Base-by-base conservation (phyloP, 2,329 filamentous ascomycete genomes). In the Trichophyton schoenleinii region DNA sequence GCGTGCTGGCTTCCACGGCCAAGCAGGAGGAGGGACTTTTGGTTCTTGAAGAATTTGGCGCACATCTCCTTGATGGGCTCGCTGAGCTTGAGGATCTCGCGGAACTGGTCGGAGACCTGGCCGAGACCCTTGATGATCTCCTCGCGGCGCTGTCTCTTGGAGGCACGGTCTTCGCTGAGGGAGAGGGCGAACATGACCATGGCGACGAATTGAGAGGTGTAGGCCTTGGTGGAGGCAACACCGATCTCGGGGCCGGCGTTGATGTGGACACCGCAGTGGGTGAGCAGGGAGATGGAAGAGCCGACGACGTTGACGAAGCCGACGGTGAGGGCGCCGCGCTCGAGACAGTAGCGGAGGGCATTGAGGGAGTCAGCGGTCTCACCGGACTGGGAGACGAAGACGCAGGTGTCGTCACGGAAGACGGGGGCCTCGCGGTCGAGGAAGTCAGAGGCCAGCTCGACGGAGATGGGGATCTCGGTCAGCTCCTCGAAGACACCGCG, bases 171-270 rank as follows among this genome's bases (percentile, higher is more conserved):
- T 79, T 99, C 94, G 71, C 89, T 94, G 62, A 99, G 84, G 34
- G 91, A 96, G 66, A 99, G 81, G 5, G 94, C 94, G 71, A 99
- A 97, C 94, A 99, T 99, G 78, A 97, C 88, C 91, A 99, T 96
- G 74, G 94, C 95, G 72, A 99, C 90, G 76, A 97, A 99, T 75
- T 99, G 94, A 55, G 94, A 97, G 13, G 94, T 99, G 80, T 99
- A 99, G 44, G 94, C 94, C 83, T 99, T 99, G 76, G 94, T 99
- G 55, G 92, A 97, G 63, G 94, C 94, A 67, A 99, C 94, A 85
- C 94, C 94, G 66, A 99, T 97, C 77, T 99, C 94, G 60, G 94
- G 94, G 62, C 94, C 94, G 68, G 94, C 94, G 78, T 99, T 99
- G 81, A 99, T 91, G 81, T 99, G 94, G 61, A 99, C 94, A 91